Percentiles rank a stretch among this genome's conserved stretches.
Evolutionary conservation across 2,329 filamentous ascomycete genomes (phyloP).

Genomic region (Fusarium verticillioides): DNA sequence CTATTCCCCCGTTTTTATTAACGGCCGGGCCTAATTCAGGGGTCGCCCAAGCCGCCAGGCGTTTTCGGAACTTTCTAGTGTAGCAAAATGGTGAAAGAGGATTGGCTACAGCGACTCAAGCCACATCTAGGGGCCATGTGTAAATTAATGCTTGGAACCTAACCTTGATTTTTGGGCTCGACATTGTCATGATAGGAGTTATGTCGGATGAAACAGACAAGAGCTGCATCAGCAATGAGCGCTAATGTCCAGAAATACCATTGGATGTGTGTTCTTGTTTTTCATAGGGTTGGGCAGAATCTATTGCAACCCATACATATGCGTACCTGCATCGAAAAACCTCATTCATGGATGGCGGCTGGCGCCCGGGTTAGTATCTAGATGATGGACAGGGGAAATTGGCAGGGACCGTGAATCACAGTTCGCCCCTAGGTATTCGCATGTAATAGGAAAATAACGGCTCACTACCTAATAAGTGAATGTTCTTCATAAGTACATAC

Average conservation of each 20-base stretch:
- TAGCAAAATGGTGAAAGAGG: slow-evolving; percentile 35
- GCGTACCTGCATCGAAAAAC: slow-evolving; percentile 29
- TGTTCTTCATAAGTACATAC: background rate
- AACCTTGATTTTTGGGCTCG: background rate
- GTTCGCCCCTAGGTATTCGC: background rate
- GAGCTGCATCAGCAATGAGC: background rate
- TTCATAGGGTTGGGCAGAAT: background rate
- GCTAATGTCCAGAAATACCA: background rate
- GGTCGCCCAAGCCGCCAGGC: slow-evolving; percentile 23
- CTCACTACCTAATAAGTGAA: background rate
- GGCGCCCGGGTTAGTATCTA: slow-evolving; percentile 1
- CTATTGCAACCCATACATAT: background rate
- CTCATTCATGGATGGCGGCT: slow-evolving; percentile 11
- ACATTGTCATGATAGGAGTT: background rate
- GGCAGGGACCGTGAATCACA: slow-evolving; percentile 8
- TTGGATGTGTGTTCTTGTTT: background rate
- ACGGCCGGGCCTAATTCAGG: slow-evolving; percentile 18
- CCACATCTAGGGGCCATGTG: slow-evolving; percentile 17
- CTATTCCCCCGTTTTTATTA: slow-evolving; percentile 1
- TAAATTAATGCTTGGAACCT: background rate
- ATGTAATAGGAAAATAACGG: background rate
- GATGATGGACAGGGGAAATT: slow-evolving; percentile 12
- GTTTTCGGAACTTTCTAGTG: slow-evolving; percentile 26
- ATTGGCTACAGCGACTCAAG: slow-evolving; percentile 27
- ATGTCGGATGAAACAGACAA: slow-evolving; percentile 21